Base-by-base conservation (phyloP, 495 filamentous ascomycete species). In the Neurospora tetrasperma region DNA sequence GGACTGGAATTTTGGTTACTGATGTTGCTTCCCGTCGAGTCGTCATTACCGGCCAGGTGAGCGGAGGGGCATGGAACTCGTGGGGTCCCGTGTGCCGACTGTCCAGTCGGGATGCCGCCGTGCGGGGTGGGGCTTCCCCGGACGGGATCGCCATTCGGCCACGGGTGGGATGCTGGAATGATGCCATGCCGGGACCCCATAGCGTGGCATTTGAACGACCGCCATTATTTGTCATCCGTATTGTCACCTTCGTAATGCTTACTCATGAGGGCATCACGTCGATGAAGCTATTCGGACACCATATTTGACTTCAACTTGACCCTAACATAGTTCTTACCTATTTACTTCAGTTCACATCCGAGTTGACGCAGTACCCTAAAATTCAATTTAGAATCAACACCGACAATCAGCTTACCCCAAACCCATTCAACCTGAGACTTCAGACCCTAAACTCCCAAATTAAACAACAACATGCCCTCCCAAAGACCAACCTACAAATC, bases 401-500 rank as follows among this genome's bases (percentile, higher is more conserved):
- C 14, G 54, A n/a, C 31, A 0, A 23, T 27, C 48, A 3, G 12
- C 48, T 14, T 20, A 27, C 20, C 11, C 6, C 11, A 1, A 54
- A 54, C 11, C 20, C 10, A 54, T 23, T 1, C 20, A 27, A 27
- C 5, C 48, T 10, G 48, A 54, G 20, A 54, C 12, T 11, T n/a
- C n/a, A n/a, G n/a, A n/a, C n/a, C n/a, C 7, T 35, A 62, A 0
- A 16, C 12, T 2, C 16, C 27, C 12, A 35, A 35, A 35, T 1
- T 3, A 62, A 9, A 35, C 54, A 62, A 35, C 54, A 62, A 35
- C 2, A 62, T 62, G 54, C 73, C 71, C 76, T 16, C 20, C 41
- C 0, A 42, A 44, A 27, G 86, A 86, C 76, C 20, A 27, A 82
- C 73, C 14, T 93, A 90, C 78, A 86, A 90, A 4, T 93, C 89